Conservation (phyloP, 2,329 filamentous ascomycete genomes). For the Cytospora leucostoma region DNA sequence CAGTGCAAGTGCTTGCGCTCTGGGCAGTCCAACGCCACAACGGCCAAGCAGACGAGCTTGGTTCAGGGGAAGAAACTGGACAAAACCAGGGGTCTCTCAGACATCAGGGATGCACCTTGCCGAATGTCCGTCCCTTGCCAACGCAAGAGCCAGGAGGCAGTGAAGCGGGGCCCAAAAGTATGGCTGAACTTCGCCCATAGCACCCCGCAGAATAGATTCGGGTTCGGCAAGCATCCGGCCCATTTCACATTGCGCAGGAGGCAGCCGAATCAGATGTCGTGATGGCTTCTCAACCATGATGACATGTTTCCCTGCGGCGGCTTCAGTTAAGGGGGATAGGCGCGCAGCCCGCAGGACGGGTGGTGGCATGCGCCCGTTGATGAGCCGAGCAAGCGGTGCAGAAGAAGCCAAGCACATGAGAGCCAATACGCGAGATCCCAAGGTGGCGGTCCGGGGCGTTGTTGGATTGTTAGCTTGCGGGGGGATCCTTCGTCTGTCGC, state of each 20-base stretch:
- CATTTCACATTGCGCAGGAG: slow-evolving; percentile 6
- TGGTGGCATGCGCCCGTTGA: neutral
- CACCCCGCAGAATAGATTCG: slow-evolving; percentile 7
- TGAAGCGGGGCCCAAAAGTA: neutral
- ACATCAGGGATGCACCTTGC: slow-evolving; percentile 11
- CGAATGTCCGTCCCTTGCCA: slow-evolving; percentile 8
- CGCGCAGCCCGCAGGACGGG: slow-evolving; percentile 14
- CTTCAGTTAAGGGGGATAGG: slow-evolving; percentile 12
- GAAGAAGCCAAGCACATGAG: neutral
- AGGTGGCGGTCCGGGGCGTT: neutral
- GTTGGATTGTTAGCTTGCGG: neutral
- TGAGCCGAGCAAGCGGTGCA: slow-evolving; percentile 22
- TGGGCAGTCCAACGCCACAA: neutral
- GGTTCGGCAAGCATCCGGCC: neutral
- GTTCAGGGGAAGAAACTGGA: slow-evolving; percentile 13
- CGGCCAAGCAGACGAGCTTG: slow-evolving; percentile 10
- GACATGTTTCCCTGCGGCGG: slow-evolving; percentile 1
- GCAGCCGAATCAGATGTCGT: slow-evolving; percentile 14
- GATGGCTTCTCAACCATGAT: slow-evolving; percentile 5
- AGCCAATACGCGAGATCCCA: neutral
- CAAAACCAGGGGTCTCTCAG: slow-evolving; percentile 10
- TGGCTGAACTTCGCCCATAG: slow-evolving; percentile 10
- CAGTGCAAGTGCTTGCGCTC: neutral
- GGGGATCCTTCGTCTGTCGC: neutral
- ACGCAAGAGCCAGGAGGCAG: slow-evolving; percentile 10